Conservation (phyloP, 2,329 filamentous ascomycete species). For the Tetracladium maxilliforme region DNA sequence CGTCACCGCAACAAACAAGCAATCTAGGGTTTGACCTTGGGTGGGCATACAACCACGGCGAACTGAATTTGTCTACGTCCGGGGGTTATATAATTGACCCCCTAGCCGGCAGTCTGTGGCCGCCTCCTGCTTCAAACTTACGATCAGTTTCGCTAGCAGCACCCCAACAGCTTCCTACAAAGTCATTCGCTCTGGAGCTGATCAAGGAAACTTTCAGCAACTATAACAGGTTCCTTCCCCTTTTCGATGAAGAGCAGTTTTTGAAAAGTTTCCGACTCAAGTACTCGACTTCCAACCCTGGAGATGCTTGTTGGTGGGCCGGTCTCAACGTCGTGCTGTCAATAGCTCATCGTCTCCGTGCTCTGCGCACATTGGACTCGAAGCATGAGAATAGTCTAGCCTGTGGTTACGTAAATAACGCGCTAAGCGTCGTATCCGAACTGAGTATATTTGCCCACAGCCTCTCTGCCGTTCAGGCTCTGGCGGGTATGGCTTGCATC, state of each 20-base stretch:
- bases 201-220: conserved; percentile 5
- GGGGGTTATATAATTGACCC: no score
- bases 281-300: conserved; percentile 3
- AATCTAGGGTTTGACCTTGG: no score
- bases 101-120: no score
- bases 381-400: conserved; percentile 3
- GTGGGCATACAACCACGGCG: no score
- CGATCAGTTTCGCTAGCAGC: no score
- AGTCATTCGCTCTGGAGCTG: conserved; percentile 3
- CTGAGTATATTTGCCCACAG: conserved; percentile 4
- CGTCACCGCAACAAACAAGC: no score
- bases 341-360: conserved; percentile 8
- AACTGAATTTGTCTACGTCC: no score
- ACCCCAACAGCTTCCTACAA: conserved; percentile 1
- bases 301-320: conserved; percentile 10
- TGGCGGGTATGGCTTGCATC: conserved; percentile 11
- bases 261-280: conserved; percentile 4
- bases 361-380: conserved; percentile 4
- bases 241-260: conserved; percentile 7
- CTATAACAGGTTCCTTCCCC: conserved; percentile 7
- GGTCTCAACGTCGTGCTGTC: conserved; percentile 11
- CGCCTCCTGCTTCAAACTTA: no score
- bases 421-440: conserved; percentile 4
- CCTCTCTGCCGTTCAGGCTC: conserved; percentile 9
- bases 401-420: conserved; percentile 7